These are phyloP conservation scores for Solanum hybrid DNA, from an alignment of 305 asterid species.

Conservation along the genomic window DNA sequence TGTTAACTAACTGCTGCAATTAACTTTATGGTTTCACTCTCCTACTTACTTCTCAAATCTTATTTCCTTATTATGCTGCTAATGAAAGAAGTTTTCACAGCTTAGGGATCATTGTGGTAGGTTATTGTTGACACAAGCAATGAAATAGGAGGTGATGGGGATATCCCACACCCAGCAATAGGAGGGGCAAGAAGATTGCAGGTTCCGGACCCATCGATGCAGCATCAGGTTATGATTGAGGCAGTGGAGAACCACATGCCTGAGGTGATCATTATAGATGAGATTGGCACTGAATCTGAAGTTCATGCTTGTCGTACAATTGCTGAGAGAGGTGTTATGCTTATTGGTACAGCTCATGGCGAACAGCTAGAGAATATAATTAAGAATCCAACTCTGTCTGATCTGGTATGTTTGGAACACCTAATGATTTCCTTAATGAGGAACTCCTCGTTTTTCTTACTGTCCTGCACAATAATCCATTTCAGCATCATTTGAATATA, in stretches of 20 bases:
- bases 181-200: constrained; percentile 73
- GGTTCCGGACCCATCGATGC: constrained; percentile 57
- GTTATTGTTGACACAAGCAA: constrained; percentile 72
- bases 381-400: constrained; percentile 48
- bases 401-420: constrained; percentile 43
- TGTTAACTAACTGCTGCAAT: constrained; percentile 11
- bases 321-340: constrained; percentile 82
- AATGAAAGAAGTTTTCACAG: background rate
- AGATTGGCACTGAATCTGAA: constrained; percentile 67
- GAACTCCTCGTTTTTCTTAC: background rate
- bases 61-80: background rate
- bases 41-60: background rate
- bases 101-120: constrained; percentile 21
- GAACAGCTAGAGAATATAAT: constrained; percentile 50
- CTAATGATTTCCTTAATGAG: background rate
- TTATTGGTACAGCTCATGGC: constrained; percentile 77
- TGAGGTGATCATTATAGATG: constrained; percentile 69
- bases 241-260: constrained; percentile 90
- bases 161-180: constrained; percentile 67
- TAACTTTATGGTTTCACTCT: constrained; percentile 16
- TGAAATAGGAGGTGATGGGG: constrained; percentile 78
- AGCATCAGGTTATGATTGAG: constrained; percentile 67
- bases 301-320: constrained; percentile 68
- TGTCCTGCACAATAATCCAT: background rate
- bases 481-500: background rate